Percentiles rank a stretch among this genome's conserved stretches.
phyloP scores from a whole-genome alignment of 2,329 filamentous ascomycete species.

The Aspergillus felis region DNA sequence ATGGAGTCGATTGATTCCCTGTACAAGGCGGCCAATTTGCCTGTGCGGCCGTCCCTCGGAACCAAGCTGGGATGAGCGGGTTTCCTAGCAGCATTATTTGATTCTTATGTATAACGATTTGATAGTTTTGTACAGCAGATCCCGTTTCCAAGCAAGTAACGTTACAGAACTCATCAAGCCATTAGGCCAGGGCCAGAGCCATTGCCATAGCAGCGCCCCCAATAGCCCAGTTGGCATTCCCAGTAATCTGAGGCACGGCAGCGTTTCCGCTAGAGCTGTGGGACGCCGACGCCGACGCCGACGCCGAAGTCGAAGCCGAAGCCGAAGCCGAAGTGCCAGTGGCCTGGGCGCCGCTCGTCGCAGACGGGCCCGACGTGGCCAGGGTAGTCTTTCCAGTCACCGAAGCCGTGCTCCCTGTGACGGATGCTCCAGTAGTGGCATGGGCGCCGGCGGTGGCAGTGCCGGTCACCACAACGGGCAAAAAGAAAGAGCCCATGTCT shows the following conservation, averaged over 20 bases:
- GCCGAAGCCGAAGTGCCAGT: slow-evolving; percentile 2
- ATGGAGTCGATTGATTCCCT: slow-evolving; percentile 33
- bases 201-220: slow-evolving; percentile 25
- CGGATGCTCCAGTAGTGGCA: slow-evolving; percentile 9
- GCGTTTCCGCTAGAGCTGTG: slow-evolving; percentile 16
- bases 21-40: slow-evolving; percentile 17
- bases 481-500: slow-evolving; percentile 2
- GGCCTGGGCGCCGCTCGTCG: slow-evolving; percentile 8
- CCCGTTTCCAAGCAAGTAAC: not conserved
- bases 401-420: slow-evolving; percentile 14
- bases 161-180: not conserved
- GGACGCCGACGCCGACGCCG: not conserved
- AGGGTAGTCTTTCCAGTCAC: slow-evolving; percentile 10
- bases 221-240: slow-evolving; percentile 20
- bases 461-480: slow-evolving; percentile 17
- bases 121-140: not conserved
- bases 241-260: slow-evolving; percentile 17
- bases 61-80: not conserved
- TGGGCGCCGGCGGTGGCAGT: slow-evolving; percentile 20
- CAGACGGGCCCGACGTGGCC: slow-evolving; percentile 12
- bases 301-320: not conserved
- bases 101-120: not conserved
- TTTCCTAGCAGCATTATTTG: too few species aligned
- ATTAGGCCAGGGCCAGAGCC: slow-evolving; percentile 24
- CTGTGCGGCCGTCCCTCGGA: slow-evolving; percentile 9